phyloP scores from a whole-genome alignment of 345 rosid genomes.

The Pugionium dolabratum region DNA sequence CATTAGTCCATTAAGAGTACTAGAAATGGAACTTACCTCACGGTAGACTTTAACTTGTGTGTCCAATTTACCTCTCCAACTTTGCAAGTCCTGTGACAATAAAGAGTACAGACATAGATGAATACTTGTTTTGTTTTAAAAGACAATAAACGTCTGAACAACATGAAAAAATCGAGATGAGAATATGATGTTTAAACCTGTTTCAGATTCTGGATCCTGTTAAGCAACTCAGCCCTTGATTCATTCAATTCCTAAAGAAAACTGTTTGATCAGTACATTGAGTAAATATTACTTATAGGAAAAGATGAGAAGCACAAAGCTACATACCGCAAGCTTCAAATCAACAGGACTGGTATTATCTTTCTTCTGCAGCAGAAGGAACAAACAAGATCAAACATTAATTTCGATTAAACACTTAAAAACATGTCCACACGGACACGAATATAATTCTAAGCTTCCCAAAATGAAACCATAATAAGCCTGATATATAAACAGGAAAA shows the following conservation, averaged over 20 bases:
- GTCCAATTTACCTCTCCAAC: constrained; percentile 90
- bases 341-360: constrained; percentile 59
- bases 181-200: constrained; percentile 46
- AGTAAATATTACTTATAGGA: not conserved
- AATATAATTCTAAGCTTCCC: too few relatives aligned
- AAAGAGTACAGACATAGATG: constrained; percentile 5
- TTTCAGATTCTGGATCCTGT: constrained; percentile 80
- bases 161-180: not conserved
- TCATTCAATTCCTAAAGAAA: constrained; percentile 67
- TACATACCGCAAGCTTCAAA: constrained; percentile 61
- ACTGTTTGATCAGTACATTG: constrained; percentile 2
- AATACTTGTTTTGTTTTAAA: not conserved
- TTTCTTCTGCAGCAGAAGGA: constrained; percentile 59
- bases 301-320: not conserved
- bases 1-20: too few relatives aligned
- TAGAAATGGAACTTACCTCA: constrained; percentile 49
- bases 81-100: constrained; percentile 71
- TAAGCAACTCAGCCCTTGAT: constrained; percentile 80
- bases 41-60: constrained; percentile 87
- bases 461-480: too few relatives aligned
- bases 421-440: not conserved
- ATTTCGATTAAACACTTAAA: not conserved
- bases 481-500: too few relatives aligned
- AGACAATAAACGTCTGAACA: constrained; percentile 3
- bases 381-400: constrained; percentile 11